Evolutionary conservation across 306 rosid species (phyloP), one percentile per base, ranked within the genome.

Genomic region (Luffa aegyptiaca): DNA sequence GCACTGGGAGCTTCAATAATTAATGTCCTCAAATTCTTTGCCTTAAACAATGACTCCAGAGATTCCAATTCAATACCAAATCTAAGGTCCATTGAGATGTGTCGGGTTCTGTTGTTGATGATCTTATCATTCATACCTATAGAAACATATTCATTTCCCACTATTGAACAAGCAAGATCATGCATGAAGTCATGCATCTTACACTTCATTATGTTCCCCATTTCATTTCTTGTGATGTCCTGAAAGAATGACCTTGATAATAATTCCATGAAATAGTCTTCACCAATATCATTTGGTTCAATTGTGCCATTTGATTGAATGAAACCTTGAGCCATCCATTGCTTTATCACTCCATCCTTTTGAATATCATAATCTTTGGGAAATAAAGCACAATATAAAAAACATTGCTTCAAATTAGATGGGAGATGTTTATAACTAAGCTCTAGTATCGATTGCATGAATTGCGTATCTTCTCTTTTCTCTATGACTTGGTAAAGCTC

Each of bases 161-260:
- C 26, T 17, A 55, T 55, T 1, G 36, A 59, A 31, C 66, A 9
- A 21, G 39, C 66, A 21, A 61, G 66, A 26, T 9, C 17, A 31
- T 59, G 39, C 16, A 61, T 61, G 0, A 26, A 26, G 6, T 61
- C 66, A 10, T 61, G 66, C 66, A 61, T 61, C 17, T 61, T 61
- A 31, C 66, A 61, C 17, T 11, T 2, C 8, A 1, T 18, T 56
- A 62, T 31, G 41, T 31, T 7, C 1, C 69, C 69, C 41, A 3
- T 7, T 62, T 75, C 7, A 49, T 75, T 16, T 33, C 11, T 7
- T 16, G 16, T 33, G 5, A 51, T 45, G 5, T 75, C 79, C 12
- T 75, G 79, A 49, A 75, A 75, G 45, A 75, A 75, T 52, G 62
- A 75, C 58, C 79, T 51, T 33, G 41, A 37, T 11, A 51, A 36